phyloP scores from a whole-genome alignment of 345 rosid genomes.

The Laguncularia racemosa region DNA sequence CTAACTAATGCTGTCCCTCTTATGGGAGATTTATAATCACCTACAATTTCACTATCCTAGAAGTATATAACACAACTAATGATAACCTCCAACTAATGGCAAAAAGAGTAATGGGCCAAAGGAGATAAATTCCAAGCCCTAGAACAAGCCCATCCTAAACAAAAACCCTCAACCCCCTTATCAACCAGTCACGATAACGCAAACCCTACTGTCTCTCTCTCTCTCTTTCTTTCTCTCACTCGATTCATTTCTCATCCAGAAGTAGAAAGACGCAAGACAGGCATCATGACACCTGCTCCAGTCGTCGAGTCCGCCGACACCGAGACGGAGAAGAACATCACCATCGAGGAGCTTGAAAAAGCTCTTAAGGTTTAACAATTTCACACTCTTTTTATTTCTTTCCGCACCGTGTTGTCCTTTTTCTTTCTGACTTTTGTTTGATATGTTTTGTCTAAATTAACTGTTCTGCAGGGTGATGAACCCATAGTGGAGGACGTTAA shows the following conservation, averaged over 20 bases:
- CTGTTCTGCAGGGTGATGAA: conserved; percentile 30
- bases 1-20: too few relatives aligned
- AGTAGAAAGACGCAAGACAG: conserved; percentile 2
- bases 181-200: too few relatives aligned
- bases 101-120: too few relatives aligned
- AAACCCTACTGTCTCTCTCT: neutral
- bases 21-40: too few relatives aligned
- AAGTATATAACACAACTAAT: too few relatives aligned
- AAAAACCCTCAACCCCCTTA: too few relatives aligned
- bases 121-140: too few relatives aligned
- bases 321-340: conserved; percentile 14
- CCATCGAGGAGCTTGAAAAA: conserved; percentile 24
- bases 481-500: conserved; percentile 68
- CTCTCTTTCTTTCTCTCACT: neutral
- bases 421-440: neutral
- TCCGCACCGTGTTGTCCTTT: neutral
- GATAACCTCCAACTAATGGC: too few relatives aligned
- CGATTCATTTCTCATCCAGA: neutral
- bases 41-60: too few relatives aligned
- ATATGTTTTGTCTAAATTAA: neutral
- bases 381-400: neutral
- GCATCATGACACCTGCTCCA: conserved; percentile 45
- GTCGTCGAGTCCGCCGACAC: conserved; percentile 33
- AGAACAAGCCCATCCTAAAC: too few relatives aligned
- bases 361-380: neutral